A percentile compares a stretch with the other conserved stretches of the same genome.
These are phyloP conservation scores for Collybiopsis luxurians DNA, from an alignment of 768 basidiomycete species.

Conservation along the genomic window DNA sequence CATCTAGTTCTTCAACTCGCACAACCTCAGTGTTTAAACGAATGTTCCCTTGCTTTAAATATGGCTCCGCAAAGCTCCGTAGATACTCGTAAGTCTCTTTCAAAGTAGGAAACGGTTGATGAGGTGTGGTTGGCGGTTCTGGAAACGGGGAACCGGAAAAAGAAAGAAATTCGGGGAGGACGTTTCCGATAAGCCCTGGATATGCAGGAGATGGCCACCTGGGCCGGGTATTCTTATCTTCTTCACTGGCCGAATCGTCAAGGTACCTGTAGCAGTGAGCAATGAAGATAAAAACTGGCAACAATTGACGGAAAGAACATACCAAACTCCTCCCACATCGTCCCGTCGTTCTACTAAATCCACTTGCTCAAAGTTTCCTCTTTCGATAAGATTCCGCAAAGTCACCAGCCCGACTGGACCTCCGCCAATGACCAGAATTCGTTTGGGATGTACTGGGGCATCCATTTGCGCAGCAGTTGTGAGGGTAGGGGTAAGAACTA, in stretches of 20 bases:
- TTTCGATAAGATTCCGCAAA: slow-evolving; percentile 44
- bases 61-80: slow-evolving; percentile 31
- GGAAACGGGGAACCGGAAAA: slow-evolving; percentile 37
- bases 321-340: slow-evolving; percentile 55
- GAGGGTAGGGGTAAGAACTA: no score
- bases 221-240: slow-evolving; percentile 11
- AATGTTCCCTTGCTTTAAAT: slow-evolving; percentile 28
- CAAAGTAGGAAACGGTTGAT: slow-evolving; percentile 40
- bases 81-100: slow-evolving; percentile 37
- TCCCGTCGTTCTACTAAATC: slow-evolving; percentile 44
- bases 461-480: not conserved
- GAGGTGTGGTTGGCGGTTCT: slow-evolving; percentile 18
- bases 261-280: slow-evolving; percentile 25
- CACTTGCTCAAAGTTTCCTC: slow-evolving; percentile 39
- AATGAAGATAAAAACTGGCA: not conserved
- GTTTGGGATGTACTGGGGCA: slow-evolving; percentile 17
- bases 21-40: slow-evolving; percentile 40
- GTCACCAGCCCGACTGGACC: slow-evolving; percentile 47
- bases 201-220: slow-evolving; percentile 50
- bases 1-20: slow-evolving; percentile 31
- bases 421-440: slow-evolving; percentile 43
- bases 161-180: slow-evolving; percentile 42
- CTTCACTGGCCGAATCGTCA: slow-evolving; percentile 17
- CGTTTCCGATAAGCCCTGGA: slow-evolving; percentile 46
- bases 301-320: slow-evolving; percentile 3